Percentiles rank a stretch among this genome's conserved stretches.
Evolutionary conservation across 23 red algal species (phyloP).

Genomic region (Gracilaria caudata): DNA sequence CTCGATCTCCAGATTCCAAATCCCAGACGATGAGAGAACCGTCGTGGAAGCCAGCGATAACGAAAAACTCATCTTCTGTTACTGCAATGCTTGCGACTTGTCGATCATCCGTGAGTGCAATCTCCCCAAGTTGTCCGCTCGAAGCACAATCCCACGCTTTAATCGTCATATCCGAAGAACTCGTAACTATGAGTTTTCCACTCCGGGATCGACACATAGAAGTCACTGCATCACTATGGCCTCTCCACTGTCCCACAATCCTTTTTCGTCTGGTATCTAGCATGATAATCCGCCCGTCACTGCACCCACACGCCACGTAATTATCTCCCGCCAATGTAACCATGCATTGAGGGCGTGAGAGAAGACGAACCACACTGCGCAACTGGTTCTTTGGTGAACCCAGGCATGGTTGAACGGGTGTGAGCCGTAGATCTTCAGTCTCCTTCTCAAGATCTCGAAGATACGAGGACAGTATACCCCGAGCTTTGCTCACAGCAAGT

Average conservation of each 20-base stretch:
- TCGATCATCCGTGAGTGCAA: not conserved
- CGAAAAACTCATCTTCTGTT: not conserved
- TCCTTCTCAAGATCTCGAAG: not conserved
- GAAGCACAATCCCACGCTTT: slow-evolving; percentile 23
- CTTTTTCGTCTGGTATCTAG: slow-evolving; percentile 22
- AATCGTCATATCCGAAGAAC: slow-evolving; percentile 20
- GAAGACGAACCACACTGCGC: slow-evolving; percentile 2
- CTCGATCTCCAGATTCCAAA: slow-evolving; percentile 23
- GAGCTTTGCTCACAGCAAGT: not conserved
- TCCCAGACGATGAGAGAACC: slow-evolving; percentile 21
- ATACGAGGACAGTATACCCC: not conserved
- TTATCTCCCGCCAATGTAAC: slow-evolving; percentile 16
- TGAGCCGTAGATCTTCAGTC: not conserved
- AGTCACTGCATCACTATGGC: not conserved
- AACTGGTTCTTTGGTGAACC: slow-evolving; percentile 1
- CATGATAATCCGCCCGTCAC: slow-evolving; percentile 11
- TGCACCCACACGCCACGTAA: slow-evolving; percentile 26
- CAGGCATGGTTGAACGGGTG: slow-evolving; percentile 3
- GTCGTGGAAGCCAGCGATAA: slow-evolving; percentile 8
- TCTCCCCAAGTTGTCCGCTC: slow-evolving; percentile 11
- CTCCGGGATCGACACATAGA: slow-evolving; percentile 9
- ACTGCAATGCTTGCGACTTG: not conserved
- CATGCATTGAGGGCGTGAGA: slow-evolving; percentile 9
- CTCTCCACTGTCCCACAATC: slow-evolving; percentile 23
- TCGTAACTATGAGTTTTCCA: slow-evolving; percentile 14